Base-by-base conservation (phyloP, 306 rosid genomes). In the Gleditsia sinensis region DNA sequence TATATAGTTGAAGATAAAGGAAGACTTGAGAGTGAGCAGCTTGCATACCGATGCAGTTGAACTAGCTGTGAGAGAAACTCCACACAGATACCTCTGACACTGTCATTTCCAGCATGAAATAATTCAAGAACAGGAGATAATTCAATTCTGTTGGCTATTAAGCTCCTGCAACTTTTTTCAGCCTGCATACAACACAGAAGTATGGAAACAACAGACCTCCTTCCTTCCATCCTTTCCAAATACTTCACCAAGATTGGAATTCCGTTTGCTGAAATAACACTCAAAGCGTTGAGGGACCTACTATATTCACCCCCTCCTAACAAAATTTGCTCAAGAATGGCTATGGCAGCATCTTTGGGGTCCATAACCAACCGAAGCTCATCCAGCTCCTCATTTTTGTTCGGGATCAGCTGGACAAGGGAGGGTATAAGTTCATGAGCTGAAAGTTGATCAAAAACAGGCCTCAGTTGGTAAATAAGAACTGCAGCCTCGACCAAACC, bases 1-100 rank as follows among this genome's bases (percentile, higher is more conserved):
- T 61, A 62, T 5, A 46, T 53, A 28, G 27, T 23, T 48, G 48
- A 65, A 59, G 36, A 75, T 67, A 66, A 83, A 74, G 49, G 66
- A 75, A 75, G 40, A 50, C 37, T 64, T 51, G 9, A 51, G 61
- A 49, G 40, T 11, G 17, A 68, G 75, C 24, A 63, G 66, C 43
- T 34, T 14, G 40, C 43, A 34, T 75, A 89, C 97, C 89, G 88
- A 83, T 90, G 82, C 81, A 89, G 49, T 81, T 75, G 97, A 72
- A 94, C 97, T 55, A 94, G 83, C 80, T 94, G 96, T 8, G 94
- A 90, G 30, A 91, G 94, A 87, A 94, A 94, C 54, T 84, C 91
- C 68, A 88, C 82, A 64, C 91, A 91, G 59, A 83, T 75, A 75
- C 93, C 89, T 88, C 84, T 83, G 34, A 81, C 93, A 53, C 74